A percentile compares a stretch with the other conserved stretches of the same genome.
phyloP scores from a whole-genome alignment of 2,329 filamentous ascomycete genomes.

The Fusarium sp. region DNA sequence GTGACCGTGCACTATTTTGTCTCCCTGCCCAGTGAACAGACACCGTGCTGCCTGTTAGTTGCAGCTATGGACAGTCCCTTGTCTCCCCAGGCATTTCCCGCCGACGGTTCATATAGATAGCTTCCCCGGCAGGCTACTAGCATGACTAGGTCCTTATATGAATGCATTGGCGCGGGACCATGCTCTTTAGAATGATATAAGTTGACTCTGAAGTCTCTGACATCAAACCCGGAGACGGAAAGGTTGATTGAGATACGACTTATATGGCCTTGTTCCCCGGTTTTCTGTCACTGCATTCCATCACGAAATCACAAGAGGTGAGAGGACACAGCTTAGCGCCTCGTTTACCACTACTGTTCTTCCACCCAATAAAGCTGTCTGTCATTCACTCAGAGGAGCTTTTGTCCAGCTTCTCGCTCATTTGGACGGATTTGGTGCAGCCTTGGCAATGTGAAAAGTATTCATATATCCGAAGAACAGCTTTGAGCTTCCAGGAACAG shows the following conservation, averaged over 20 bases:
- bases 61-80: background rate
- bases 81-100: background rate
- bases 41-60: background rate
- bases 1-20: background rate
- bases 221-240: background rate
- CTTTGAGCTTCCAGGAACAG: background rate
- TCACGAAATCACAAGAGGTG: background rate
- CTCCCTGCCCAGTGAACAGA: background rate
- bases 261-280: background rate
- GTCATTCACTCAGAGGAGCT: background rate
- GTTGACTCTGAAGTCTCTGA: background rate
- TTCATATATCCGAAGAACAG: background rate
- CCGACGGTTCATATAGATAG: background rate
- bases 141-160: background rate
- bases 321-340: background rate
- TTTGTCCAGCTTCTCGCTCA: background rate
- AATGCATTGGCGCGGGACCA: background rate
- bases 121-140: background rate
- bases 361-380: background rate
- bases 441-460: background rate
- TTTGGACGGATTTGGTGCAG: background rate
- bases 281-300: background rate
- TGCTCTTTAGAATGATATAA: background rate
- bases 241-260: background rate
- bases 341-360: background rate